A percentile compares a stretch with the other conserved stretches of the same genome.
These are phyloP conservation scores for Coemansia sp. DNA, from an alignment of 192 early-diverging fungal genomes.

Conservation along the genomic window DNA sequence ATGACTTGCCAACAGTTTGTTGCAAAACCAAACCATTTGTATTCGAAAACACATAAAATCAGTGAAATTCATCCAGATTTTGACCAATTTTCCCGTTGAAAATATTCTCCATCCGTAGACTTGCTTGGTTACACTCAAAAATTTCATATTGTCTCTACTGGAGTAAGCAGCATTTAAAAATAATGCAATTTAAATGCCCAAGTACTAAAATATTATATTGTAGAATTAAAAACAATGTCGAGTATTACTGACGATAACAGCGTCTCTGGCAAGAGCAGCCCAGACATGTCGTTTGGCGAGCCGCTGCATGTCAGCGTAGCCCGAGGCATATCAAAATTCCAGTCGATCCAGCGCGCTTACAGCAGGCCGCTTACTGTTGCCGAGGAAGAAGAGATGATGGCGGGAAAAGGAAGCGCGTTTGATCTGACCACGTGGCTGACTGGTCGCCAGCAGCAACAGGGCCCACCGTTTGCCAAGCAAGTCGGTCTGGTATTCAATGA, in stretches of 20 bases:
- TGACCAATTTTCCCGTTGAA: too few species aligned
- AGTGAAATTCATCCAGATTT: not conserved
- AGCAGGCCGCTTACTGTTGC: constrained; percentile 31
- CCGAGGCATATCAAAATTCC: constrained; percentile 34
- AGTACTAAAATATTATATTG: too few species aligned
- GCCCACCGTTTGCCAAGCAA: constrained; percentile 49
- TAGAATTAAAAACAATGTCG: not conserved
- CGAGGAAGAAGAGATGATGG: constrained; percentile 26
- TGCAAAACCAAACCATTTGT: not conserved
- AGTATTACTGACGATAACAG: not conserved
- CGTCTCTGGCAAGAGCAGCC: not conserved
- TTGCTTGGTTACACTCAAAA: too few species aligned
- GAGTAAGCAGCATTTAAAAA: too few species aligned
- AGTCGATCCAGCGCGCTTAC: constrained; percentile 45
- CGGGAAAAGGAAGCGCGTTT: constrained; percentile 11
- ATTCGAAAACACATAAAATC: not conserved
- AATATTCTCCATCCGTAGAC: too few species aligned
- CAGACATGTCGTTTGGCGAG: constrained; percentile 46
- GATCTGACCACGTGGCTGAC: constrained; percentile 39
- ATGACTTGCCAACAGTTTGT: constrained; percentile 14
- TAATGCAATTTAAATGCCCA: too few species aligned
- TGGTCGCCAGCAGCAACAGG: constrained; percentile 29
- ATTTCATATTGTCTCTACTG: too few species aligned
- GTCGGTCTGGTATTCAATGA: constrained; percentile 48
- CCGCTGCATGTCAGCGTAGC: constrained; percentile 45